Evolutionary conservation across 192 early-diverging fungal genomes (phyloP).

Genomic region (Coemansia sp.): DNA sequence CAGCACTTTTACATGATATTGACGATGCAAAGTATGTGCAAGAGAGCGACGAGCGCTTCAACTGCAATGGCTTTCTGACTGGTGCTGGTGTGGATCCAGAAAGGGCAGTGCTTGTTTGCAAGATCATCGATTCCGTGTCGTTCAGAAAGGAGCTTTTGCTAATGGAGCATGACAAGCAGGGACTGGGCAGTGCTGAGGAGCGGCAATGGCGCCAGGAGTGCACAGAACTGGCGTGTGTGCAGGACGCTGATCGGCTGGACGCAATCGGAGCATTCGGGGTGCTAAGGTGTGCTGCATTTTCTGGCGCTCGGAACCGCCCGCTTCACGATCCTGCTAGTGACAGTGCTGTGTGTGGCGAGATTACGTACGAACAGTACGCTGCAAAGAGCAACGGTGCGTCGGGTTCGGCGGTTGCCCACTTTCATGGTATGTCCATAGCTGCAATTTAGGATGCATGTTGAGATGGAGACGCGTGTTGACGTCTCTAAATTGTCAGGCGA

Average conservation of each 20-base stretch:
- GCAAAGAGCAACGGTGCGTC: slow-evolving; percentile 48
- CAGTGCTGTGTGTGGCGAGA: slow-evolving; percentile 49
- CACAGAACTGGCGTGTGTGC: slow-evolving; percentile 64
- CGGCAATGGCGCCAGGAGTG: slow-evolving; percentile 58
- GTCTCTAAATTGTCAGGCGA: background rate
- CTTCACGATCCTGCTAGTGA: slow-evolving; percentile 59
- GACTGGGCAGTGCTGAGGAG: slow-evolving; percentile 24
- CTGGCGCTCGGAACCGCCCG: slow-evolving; percentile 63
- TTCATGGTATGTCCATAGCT: slow-evolving; percentile 55
- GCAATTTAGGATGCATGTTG: background rate
- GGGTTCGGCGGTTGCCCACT: slow-evolving; percentile 65
- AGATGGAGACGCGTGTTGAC: background rate
- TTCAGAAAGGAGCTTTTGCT: slow-evolving; percentile 67
- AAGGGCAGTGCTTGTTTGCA: slow-evolving; percentile 54
- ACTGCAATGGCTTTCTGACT: slow-evolving; percentile 57
- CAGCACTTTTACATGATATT: slow-evolving; percentile 68
- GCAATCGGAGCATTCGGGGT: slow-evolving; percentile 76
- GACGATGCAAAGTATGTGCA: slow-evolving; percentile 68
- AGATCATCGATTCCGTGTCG: slow-evolving; percentile 63
- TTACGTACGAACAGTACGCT: slow-evolving; percentile 64
- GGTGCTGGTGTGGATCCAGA: slow-evolving; percentile 42
- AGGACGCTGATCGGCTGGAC: slow-evolving; percentile 73
- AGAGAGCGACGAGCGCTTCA: slow-evolving; percentile 32
- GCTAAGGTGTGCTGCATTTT: slow-evolving; percentile 69
- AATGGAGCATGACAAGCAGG: slow-evolving; percentile 33